Conservation (phyloP, 2,329 filamentous ascomycete genomes). For the Fusarium chuoi region DNA sequence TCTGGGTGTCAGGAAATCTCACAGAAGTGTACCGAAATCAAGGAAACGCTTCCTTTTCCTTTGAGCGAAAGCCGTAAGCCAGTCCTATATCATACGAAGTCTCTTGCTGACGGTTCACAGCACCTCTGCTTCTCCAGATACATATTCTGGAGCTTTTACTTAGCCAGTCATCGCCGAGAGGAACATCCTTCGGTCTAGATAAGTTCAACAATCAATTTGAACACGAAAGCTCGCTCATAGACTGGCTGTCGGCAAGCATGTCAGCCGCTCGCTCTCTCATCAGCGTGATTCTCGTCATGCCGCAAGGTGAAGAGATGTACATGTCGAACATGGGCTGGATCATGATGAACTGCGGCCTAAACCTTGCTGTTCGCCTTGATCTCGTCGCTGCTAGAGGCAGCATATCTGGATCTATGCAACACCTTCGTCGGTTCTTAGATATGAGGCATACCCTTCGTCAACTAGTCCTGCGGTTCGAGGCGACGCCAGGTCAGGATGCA, state of each 20-base stretch:
- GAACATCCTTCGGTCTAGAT: conserved; percentile 42
- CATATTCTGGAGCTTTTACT: conserved; percentile 44
- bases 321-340: conserved; percentile 49
- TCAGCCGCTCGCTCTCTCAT: conserved; percentile 42
- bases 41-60: conserved; percentile 38
- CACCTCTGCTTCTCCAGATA: conserved; percentile 42
- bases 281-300: conserved; percentile 36
- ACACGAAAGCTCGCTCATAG: conserved; percentile 22
- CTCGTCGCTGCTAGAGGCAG: conserved; percentile 37
- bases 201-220: conserved; percentile 26
- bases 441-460: conserved; percentile 44
- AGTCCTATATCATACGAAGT: accelerated
- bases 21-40: conserved; percentile 21
- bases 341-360: conserved; percentile 45
- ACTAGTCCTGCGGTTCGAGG: conserved; percentile 41
- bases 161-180: conserved; percentile 41
- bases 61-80: conserved; percentile 46
- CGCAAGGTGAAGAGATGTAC: conserved; percentile 39
- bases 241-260: conserved; percentile 46
- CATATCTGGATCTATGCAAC: conserved; percentile 32
- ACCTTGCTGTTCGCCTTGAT: conserved; percentile 44
- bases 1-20: conserved; percentile 19
- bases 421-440: conserved; percentile 43
- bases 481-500: conserved; percentile 6
- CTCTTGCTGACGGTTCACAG: conserved; percentile 2